A percentile compares a stretch with the other conserved stretches of the same genome.
These are phyloP conservation scores for Podaxis sp. DNA, from an alignment of 768 basidiomycete species.

Conservation along the genomic window DNA sequence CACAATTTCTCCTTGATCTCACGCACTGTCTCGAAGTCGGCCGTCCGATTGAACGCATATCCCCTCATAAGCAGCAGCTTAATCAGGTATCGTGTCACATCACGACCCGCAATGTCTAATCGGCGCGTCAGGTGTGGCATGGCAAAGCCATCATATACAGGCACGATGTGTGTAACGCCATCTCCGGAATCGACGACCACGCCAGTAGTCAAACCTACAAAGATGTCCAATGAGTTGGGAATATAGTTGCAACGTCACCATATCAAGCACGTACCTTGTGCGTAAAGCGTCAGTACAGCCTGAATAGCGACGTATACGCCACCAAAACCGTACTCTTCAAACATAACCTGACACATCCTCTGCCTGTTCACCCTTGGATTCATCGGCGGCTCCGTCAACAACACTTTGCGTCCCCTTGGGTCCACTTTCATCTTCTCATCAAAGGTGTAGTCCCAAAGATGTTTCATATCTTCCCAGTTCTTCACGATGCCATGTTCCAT, in stretches of 20 bases:
- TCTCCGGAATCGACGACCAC: slow-evolving; percentile 99
- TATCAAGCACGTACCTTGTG: slow-evolving; percentile 72
- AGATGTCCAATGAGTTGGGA: background rate
- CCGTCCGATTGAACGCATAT: slow-evolving; percentile 99
- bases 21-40: slow-evolving; percentile 98
- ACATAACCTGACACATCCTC: slow-evolving; percentile 97
- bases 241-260: background rate
- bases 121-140: slow-evolving; percentile 93
- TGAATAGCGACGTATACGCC: slow-evolving; percentile 98
- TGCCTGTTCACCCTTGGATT: slow-evolving; percentile 93
- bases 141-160: slow-evolving; percentile 95
- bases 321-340: slow-evolving; percentile 95
- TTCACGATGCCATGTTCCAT: slow-evolving; percentile 99
- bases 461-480: slow-evolving; percentile 99
- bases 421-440: slow-evolving; percentile 91
- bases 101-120: slow-evolving; percentile 95
- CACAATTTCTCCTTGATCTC: slow-evolving; percentile 99
- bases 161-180: slow-evolving; percentile 98
- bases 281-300: slow-evolving; percentile 96
- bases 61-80: slow-evolving; percentile 99
- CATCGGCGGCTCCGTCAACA: slow-evolving; percentile 99
- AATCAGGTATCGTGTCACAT: slow-evolving; percentile 98
- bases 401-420: slow-evolving; percentile 79
- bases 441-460: slow-evolving; percentile 98
- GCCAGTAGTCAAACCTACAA: slow-evolving; percentile 88